phyloP scores from a whole-genome alignment of 257 asterid species.

The Jacaranda copaia region DNA sequence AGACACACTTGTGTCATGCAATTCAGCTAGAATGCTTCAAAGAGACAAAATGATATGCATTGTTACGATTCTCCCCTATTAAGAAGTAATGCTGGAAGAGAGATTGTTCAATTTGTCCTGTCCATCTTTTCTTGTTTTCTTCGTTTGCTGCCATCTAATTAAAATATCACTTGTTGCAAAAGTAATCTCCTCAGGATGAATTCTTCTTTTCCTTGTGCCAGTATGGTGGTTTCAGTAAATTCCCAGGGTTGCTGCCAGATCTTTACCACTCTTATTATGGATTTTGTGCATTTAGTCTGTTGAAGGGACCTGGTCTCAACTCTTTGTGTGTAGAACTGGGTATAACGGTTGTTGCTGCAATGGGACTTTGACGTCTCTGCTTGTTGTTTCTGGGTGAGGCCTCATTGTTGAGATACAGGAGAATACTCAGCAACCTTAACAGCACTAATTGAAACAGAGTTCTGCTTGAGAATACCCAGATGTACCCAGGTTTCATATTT shows the following conservation, averaged over 20 bases:
- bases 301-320: conserved; percentile 72
- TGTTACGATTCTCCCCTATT: neutral
- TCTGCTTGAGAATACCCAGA: neutral
- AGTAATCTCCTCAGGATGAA: conserved; percentile 5
- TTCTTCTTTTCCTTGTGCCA: conserved; percentile 45
- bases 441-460: neutral
- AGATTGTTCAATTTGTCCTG: neutral
- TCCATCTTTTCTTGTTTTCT: conserved; percentile 1
- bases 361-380: conserved; percentile 44
- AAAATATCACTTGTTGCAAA: neutral
- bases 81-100: neutral
- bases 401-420: neutral
- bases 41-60: neutral
- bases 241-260: conserved; percentile 80
- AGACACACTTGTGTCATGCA: neutral
- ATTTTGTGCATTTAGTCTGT: conserved; percentile 81
- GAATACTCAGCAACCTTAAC: neutral
- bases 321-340: conserved; percentile 74
- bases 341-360: conserved; percentile 55
- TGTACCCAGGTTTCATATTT: conserved; percentile 14
- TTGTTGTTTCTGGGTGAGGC: neutral
- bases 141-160: neutral
- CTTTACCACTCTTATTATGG: conserved; percentile 90
- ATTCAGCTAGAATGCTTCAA: neutral
- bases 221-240: conserved; percentile 97